Percentiles rank a stretch among this genome's conserved stretches.
phyloP scores from a whole-genome alignment of 2,329 filamentous ascomycete genomes.

The Karstenula rhodostoma region DNA sequence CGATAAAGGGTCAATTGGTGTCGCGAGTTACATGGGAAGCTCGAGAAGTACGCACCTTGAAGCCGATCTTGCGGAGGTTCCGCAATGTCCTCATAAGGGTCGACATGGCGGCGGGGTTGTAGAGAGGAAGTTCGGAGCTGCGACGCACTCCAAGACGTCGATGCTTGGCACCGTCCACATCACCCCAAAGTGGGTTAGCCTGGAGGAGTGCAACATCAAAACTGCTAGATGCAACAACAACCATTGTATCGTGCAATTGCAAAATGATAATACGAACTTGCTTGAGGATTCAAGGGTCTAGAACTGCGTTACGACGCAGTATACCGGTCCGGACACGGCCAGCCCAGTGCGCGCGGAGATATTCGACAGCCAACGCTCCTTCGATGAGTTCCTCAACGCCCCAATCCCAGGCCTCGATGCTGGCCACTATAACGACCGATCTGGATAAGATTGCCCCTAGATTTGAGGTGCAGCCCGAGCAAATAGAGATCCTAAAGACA shows the following conservation, averaged over 20 bases:
- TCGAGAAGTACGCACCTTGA: constrained; percentile 71
- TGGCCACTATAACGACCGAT: constrained; percentile 72
- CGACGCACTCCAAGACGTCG: constrained; percentile 27
- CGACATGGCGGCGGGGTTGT: constrained; percentile 74
- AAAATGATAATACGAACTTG: constrained; percentile 48
- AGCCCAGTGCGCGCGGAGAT: constrained; percentile 37
- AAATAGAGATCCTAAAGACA: constrained; percentile 79
- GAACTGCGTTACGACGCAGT: constrained; percentile 23
- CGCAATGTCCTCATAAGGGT: constrained; percentile 84
- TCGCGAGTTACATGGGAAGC: constrained; percentile 17
- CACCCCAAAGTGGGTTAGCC: constrained; percentile 13
- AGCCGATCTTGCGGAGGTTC: constrained; percentile 85
- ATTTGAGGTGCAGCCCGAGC: constrained; percentile 82
- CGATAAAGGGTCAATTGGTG: constrained; percentile 43
- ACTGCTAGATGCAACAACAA: constrained; percentile 26
- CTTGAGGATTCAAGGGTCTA: constrained; percentile 35
- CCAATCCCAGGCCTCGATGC: constrained; percentile 60
- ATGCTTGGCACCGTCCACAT: constrained; percentile 9
- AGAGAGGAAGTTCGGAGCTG: constrained; percentile 29
- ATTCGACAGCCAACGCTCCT: constrained; percentile 43
- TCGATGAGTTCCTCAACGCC: constrained; percentile 37
- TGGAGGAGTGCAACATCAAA: constrained; percentile 35
- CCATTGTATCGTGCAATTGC: constrained; percentile 7
- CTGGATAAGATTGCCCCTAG: constrained; percentile 90
- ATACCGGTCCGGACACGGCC: constrained; percentile 27